Percentiles rank a stretch among this genome's conserved stretches.
phyloP scores from a whole-genome alignment of 139 green algal genomes.

The Chlamydomonas asymmetrica region DNA sequence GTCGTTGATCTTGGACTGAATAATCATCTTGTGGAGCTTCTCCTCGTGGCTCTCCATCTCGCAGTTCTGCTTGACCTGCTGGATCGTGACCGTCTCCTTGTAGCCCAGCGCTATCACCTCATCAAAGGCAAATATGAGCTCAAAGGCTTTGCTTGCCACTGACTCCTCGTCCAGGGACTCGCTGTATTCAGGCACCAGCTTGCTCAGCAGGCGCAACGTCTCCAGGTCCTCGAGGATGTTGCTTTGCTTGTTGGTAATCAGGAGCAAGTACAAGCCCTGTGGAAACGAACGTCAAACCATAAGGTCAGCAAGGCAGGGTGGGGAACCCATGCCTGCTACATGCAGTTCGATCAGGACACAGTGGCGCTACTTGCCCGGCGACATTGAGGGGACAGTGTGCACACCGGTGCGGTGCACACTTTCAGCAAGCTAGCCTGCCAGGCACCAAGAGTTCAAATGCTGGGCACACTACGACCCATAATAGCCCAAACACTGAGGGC shows the following conservation, averaged over 20 bases:
- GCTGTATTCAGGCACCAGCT: constrained; percentile 91
- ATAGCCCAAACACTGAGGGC: no score
- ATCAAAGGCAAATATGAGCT: constrained; percentile 99
- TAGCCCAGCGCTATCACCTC: constrained; percentile 95
- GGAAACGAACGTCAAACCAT: no score
- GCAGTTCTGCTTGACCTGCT: constrained; percentile 91
- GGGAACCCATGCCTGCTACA: no score
- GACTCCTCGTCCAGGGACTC: constrained; percentile 83
- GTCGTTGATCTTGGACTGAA: constrained; percentile 78
- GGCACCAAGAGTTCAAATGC: no score
- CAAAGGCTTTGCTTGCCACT: constrained; percentile 82
- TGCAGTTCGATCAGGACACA: no score
- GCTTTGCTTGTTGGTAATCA: constrained; percentile 97
- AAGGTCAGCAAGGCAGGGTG: no score
- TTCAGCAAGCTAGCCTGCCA: no score
- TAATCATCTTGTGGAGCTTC: constrained; percentile 99
- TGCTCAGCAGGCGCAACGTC: constrained; percentile 93
- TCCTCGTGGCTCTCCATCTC: constrained; percentile 99
- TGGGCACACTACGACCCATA: no score
- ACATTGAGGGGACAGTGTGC: no score
- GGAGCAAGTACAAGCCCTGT: constrained; percentile 93
- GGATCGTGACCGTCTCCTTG: constrained; percentile 89
- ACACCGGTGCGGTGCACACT: no score
- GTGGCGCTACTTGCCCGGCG: no score
- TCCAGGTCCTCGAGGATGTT: constrained; percentile 99